Conservation (phyloP, 163 green algal genomes). For the Coccomyxa subellipsoidea region DNA sequence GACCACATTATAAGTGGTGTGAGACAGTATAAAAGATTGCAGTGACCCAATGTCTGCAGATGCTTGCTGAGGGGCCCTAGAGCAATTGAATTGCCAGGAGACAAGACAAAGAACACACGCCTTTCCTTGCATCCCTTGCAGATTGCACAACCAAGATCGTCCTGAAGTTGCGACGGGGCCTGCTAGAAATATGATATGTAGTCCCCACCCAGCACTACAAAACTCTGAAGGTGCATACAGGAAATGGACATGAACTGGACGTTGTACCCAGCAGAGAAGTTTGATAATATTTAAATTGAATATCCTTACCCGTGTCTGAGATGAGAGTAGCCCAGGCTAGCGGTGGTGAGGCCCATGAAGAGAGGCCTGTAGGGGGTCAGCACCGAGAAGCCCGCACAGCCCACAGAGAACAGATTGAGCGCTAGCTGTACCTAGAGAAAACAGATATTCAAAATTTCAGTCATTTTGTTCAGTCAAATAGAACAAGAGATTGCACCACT, state of each 20-base stretch:
- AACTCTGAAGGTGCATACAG: not conserved
- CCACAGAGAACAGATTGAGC: slow-evolving; percentile 4
- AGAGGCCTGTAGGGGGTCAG: slow-evolving; percentile 6
- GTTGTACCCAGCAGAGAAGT: not conserved
- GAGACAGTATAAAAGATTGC: too few relatives aligned
- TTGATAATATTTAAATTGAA: not conserved
- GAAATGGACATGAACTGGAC: not conserved
- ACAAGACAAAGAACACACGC: too few relatives aligned
- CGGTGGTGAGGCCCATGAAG: slow-evolving; percentile 1
- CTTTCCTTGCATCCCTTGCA: too few relatives aligned
- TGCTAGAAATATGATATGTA: too few relatives aligned
- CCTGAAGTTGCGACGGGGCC: too few relatives aligned
- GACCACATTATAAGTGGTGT: too few relatives aligned
- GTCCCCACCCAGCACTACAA: too few relatives aligned
- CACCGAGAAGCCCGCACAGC: slow-evolving; percentile 15
- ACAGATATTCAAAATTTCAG: not conserved
- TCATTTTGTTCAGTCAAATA: not conserved
- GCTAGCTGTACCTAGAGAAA: not conserved
- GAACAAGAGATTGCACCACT: not conserved
- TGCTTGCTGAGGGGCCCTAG: too few relatives aligned
- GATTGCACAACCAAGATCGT: too few relatives aligned
- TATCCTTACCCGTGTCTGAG: not conserved
- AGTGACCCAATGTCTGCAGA: too few relatives aligned
- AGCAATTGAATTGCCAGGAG: too few relatives aligned
- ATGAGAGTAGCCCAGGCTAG: not conserved